Percentiles rank a stretch among this genome's conserved stretches.
Conservation (phyloP, 2,329 filamentous ascomycete genomes). For the Nemania sp. region DNA sequence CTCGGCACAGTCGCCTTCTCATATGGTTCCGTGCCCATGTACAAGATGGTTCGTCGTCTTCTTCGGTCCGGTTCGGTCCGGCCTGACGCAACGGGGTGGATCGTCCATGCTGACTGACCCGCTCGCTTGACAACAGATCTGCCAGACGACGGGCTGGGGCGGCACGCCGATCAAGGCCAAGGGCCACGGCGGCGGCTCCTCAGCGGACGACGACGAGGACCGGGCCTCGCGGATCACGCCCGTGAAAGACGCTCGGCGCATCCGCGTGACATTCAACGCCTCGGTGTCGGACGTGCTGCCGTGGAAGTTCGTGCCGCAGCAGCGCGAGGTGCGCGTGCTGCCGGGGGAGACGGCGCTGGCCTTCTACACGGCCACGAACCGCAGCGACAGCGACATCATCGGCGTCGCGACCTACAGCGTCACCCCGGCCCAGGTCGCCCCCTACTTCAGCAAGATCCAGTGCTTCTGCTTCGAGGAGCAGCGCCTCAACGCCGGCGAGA, state of each 20-base stretch:
- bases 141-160: constrained; percentile 86
- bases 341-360: constrained; percentile 96
- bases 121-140: constrained; percentile 60
- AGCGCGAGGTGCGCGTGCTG: constrained; percentile 92
- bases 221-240: constrained; percentile 78
- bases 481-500: constrained; percentile 90
- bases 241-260: constrained; percentile 77
- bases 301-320: constrained; percentile 97
- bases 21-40: constrained; percentile 83
- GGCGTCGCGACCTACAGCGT: constrained; percentile 98
- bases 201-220: constrained; percentile 62
- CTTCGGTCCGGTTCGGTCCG: background rate
- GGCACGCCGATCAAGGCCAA: constrained; percentile 87
- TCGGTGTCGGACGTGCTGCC: constrained; percentile 93
- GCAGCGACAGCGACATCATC: constrained; percentile 88
- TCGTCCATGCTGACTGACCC: constrained; percentile 22
- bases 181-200: constrained; percentile 62
- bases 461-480: constrained; percentile 99
- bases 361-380: constrained; percentile 97
- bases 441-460: constrained; percentile 99
- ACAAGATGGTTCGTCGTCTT: constrained; percentile 72
- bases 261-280: constrained; percentile 94
- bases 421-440: constrained; percentile 91
- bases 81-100: background rate
- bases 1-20: constrained; percentile 79